phyloP scores from a whole-genome alignment of 2,329 filamentous ascomycete genomes.

The Aspergillus sergii region DNA sequence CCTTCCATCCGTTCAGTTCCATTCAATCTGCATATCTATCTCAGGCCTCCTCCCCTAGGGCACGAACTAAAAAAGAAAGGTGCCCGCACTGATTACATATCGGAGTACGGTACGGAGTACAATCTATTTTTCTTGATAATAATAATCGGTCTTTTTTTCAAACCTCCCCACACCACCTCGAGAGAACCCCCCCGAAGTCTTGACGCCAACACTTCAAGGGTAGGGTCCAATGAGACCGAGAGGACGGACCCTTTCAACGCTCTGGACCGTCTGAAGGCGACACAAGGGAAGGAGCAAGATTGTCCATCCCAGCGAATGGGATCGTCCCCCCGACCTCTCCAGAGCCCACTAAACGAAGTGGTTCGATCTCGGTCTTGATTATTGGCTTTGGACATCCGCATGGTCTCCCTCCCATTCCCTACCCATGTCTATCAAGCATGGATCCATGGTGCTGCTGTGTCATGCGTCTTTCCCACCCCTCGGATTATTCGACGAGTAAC shows the following conservation, averaged over 20 bases:
- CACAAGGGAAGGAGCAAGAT: slow-evolving; percentile 13
- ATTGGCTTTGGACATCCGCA: slow-evolving; percentile 10
- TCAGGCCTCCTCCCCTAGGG: neutral
- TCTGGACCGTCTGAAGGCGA: slow-evolving; percentile 15
- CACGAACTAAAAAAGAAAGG: neutral
- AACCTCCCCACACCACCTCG: neutral
- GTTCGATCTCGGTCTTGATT: neutral
- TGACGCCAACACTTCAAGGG: slow-evolving; percentile 21
- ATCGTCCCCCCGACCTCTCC: neutral
- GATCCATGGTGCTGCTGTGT: slow-evolving; percentile 14
- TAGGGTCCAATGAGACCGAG: slow-evolving; percentile 21
- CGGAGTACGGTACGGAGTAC: no score
- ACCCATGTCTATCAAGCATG: neutral
- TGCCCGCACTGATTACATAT: neutral
- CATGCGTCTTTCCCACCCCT: slow-evolving; percentile 12
- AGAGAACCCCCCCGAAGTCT: slow-evolving; percentile 7
- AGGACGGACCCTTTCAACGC: slow-evolving; percentile 13
- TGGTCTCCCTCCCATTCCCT: neutral
- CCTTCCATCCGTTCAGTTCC: slow-evolving; percentile 8
- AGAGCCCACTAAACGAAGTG: slow-evolving; percentile 6
- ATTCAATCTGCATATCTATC: slow-evolving; percentile 1
- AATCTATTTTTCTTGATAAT: neutral
- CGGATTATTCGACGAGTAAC: neutral
- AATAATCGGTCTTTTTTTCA: neutral
- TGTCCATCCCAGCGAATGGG: slow-evolving; percentile 5